Percentiles rank a stretch among this genome's conserved stretches.
phyloP scores from a whole-genome alignment of 2,329 filamentous ascomycete genomes.

The Cordyceps cateniannulata region DNA sequence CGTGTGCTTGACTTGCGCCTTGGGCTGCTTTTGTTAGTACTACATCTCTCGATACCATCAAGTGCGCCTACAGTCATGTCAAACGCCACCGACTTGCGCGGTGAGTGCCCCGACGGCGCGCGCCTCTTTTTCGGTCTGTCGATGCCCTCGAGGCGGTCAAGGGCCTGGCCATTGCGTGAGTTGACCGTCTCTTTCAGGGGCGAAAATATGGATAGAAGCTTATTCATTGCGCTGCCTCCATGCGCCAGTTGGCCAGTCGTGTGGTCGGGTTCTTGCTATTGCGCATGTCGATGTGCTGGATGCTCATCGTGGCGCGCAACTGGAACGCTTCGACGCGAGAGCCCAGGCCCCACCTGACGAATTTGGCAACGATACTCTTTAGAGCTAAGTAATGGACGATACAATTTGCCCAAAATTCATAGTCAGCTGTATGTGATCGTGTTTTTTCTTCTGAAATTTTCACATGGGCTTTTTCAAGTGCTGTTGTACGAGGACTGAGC shows the following conservation, averaged over 20 bases:
- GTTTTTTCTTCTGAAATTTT: not conserved
- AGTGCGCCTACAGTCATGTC: slow-evolving; percentile 8
- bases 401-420: not conserved
- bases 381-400: not conserved
- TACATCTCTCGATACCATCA: not conserved
- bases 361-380: not conserved
- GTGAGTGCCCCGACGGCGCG: not conserved
- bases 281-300: not conserved
- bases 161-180: slow-evolving; percentile 1
- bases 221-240: slow-evolving; percentile 2
- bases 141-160: not conserved
- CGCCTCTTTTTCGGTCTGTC: slow-evolving; percentile 3
- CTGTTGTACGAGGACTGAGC: not conserved
- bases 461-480: not conserved
- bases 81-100: slow-evolving; percentile 9
- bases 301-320: not conserved
- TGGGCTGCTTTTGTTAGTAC: not conserved
- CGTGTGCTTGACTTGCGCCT: slow-evolving; percentile 1
- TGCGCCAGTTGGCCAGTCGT: not conserved
- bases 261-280: not conserved
- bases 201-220: slow-evolving; percentile 9
- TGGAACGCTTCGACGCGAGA: slow-evolving; percentile 7
- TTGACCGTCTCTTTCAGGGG: slow-evolving; percentile 4
- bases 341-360: not conserved
- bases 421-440: not conserved